A percentile compares a stretch with the other conserved stretches of the same genome.
Conservation (phyloP, 805 yeast species). For the Candida ipomoeae region DNA sequence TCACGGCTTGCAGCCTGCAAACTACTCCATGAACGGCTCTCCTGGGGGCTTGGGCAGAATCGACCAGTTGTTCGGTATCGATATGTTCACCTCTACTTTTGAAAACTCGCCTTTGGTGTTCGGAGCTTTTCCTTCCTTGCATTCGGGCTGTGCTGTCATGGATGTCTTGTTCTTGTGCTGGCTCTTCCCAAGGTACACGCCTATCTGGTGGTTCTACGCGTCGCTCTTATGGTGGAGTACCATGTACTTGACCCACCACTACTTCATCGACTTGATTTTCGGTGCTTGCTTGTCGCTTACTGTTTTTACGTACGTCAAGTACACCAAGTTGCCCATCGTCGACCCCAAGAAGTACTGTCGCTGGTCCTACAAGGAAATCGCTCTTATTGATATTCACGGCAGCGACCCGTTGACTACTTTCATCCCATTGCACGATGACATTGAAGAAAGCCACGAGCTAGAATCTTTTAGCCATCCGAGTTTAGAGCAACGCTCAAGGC, state of each 20-base stretch:
- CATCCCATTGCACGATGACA: slow-evolving; percentile 13
- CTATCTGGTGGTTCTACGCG: slow-evolving; percentile 73
- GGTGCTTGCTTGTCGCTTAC: slow-evolving; percentile 80
- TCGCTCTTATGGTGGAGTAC: slow-evolving; percentile 98
- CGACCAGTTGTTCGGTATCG: slow-evolving; percentile 72
- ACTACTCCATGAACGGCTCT: slow-evolving; percentile 86
- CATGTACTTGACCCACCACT: slow-evolving; percentile 96
- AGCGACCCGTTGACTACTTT: slow-evolving; percentile 30
- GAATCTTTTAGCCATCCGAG: slow-evolving; percentile 7
- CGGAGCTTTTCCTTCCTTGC: slow-evolving; percentile 85
- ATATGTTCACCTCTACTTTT: slow-evolving; percentile 79
- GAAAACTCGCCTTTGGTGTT: slow-evolving; percentile 86
- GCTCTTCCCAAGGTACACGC: slow-evolving; percentile 68
- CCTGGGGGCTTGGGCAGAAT: slow-evolving; percentile 94
- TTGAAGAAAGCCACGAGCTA: slow-evolving; percentile 8
- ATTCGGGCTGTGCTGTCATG: slow-evolving; percentile 92
- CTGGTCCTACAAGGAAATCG: slow-evolving; percentile 54
- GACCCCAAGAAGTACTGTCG: slow-evolving; percentile 56
- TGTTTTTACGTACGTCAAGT: slow-evolving; percentile 66
- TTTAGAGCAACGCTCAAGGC: slow-evolving; percentile 9
- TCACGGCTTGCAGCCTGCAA: slow-evolving; percentile 85
- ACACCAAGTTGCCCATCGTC: slow-evolving; percentile 60
- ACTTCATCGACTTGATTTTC: slow-evolving; percentile 88
- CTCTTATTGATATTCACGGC: slow-evolving; percentile 22
- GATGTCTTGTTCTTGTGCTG: slow-evolving; percentile 83